Evolutionary conservation across 768 basidiomycete genomes (phyloP).

Genomic region (Amanita rubescens): DNA sequence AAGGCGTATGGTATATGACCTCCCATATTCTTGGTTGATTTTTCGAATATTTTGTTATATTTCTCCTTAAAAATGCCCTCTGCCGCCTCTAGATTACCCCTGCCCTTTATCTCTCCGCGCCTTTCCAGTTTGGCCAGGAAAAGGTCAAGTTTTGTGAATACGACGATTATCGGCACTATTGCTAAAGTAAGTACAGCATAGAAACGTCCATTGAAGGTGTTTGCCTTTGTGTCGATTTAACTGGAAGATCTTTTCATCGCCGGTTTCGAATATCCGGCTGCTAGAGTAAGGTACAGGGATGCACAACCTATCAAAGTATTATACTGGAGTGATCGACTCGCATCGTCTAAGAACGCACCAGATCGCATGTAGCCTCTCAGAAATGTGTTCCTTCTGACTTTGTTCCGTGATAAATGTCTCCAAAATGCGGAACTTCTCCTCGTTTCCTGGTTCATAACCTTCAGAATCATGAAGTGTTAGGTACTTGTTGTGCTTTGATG

Average conservation of each 20-base stretch:
- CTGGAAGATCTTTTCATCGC: slow-evolving; percentile 18
- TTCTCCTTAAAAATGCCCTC: not conserved
- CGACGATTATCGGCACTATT: slow-evolving; percentile 19
- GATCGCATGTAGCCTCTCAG: slow-evolving; percentile 20
- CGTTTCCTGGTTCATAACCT: slow-evolving; percentile 24
- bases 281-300: slow-evolving; percentile 15
- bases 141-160: slow-evolving; percentile 26
- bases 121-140: slow-evolving; percentile 8
- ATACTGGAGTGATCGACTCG: too few relatives aligned
- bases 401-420: slow-evolving; percentile 15
- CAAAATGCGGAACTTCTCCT: slow-evolving; percentile 16
- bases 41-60: not conserved
- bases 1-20: not conserved
- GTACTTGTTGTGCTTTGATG: slow-evolving; percentile 14
- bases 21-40: not conserved
- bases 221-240: slow-evolving; percentile 8
- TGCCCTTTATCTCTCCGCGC: not conserved
- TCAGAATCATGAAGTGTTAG: slow-evolving; percentile 24
- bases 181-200: slow-evolving; percentile 4
- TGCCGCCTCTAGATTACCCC: not conserved
- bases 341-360: slow-evolving; percentile 12
- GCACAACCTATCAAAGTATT: slow-evolving; percentile 16
- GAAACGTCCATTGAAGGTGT: not conserved
- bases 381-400: slow-evolving; percentile 3
- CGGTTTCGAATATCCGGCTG: slow-evolving; percentile 14